Conservation (phyloP, 73 alveolate species). For the Durusdinium trenchii region DNA sequence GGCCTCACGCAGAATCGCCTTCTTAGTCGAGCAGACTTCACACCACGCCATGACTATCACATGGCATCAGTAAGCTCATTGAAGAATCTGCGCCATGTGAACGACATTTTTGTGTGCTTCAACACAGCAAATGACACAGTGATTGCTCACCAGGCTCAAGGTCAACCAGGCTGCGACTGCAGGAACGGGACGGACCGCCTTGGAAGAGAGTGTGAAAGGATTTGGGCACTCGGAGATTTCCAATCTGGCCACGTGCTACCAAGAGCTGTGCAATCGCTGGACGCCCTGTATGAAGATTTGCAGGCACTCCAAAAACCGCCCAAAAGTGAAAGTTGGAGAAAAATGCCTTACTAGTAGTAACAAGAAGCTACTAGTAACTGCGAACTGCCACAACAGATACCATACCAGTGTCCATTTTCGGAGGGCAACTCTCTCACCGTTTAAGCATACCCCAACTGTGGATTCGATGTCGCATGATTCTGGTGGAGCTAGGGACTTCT, state of each 20-base stretch:
- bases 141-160: not conserved
- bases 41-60: not conserved
- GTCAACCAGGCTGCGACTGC: conserved; percentile 41
- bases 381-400: no score
- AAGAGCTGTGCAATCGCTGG: conserved; percentile 48
- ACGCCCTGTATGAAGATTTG: conserved; percentile 57
- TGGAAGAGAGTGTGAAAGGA: conserved; percentile 27
- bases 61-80: conserved; percentile 23
- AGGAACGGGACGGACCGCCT: not conserved
- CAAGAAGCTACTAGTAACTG: no score
- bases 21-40: conserved; percentile 14
- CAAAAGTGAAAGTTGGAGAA: no score
- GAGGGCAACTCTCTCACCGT: not conserved
- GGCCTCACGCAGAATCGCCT: conserved; percentile 32
- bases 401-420: not conserved
- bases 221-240: not conserved
- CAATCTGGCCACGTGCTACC: not conserved
- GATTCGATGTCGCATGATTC: no score
- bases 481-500: no score
- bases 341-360: no score
- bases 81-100: conserved; percentile 42
- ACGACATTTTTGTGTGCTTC: conserved; percentile 36
- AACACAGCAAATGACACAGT: not conserved
- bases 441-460: no score
- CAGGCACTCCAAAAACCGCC: no score